Evolutionary conservation across 176 grass and related monocot genomes (phyloP).

Genomic region (Urochloa ruziziensis): DNA sequence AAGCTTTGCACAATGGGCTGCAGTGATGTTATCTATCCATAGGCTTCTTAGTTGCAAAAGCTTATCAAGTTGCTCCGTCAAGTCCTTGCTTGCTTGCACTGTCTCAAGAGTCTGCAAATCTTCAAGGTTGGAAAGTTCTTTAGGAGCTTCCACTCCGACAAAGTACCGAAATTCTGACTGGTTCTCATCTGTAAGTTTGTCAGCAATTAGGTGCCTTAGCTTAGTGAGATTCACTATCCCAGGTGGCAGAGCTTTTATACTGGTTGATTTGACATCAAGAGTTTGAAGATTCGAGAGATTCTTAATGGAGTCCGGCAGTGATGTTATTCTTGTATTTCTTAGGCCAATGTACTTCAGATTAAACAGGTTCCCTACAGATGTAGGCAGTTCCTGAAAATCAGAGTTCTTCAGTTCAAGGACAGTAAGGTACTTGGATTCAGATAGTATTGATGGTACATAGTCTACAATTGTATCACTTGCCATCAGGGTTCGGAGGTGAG

Average conservation of each 20-base stretch:
- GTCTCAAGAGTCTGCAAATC: constrained; percentile 18
- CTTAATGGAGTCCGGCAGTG: not conserved
- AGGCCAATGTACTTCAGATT: constrained; percentile 8
- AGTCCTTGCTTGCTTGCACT: not conserved
- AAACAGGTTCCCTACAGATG: not conserved
- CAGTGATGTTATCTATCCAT: not conserved
- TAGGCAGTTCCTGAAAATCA: not conserved
- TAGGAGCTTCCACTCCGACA: not conserved
- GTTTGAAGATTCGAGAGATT: constrained; percentile 4
- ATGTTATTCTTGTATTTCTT: not conserved
- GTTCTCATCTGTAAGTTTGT: not conserved
- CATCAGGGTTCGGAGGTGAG: not conserved
- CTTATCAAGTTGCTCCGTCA: not conserved
- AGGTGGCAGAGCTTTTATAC: not conserved
- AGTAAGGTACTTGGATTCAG: constrained; percentile 5
- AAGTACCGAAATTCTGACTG: not conserved
- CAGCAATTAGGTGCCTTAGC: constrained; percentile 6
- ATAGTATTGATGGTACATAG: not conserved
- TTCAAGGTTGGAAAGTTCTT: not conserved
- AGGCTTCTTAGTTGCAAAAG: not conserved
- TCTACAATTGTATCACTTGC: constrained; percentile 1
- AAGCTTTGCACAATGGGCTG: not conserved
- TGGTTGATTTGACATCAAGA: constrained; percentile 3
- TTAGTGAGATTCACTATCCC: not conserved
- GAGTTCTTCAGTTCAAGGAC: constrained; percentile 6